Evolutionary conservation across 2,329 filamentous ascomycete genomes (phyloP), one percentile per base, ranked within the genome.

Genomic region (Phialocephala subalpina): DNA sequence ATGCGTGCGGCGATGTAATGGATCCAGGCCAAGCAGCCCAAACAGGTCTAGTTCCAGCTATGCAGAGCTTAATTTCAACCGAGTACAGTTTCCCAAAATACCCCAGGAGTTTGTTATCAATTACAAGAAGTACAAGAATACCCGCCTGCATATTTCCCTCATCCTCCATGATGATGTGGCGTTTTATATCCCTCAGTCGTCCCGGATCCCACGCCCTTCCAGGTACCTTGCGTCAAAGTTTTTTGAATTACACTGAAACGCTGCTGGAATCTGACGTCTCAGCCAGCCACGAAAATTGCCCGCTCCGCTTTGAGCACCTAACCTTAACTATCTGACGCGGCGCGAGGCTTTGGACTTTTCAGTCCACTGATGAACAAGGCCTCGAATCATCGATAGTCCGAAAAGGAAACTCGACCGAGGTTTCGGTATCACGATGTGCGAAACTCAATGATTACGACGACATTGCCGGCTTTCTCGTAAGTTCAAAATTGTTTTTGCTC

Each of bases 131-230:
- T 14, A 25, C 47, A 25, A 25, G 47, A 52, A 22, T 22, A 49
- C n/a, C 45, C 42, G 42, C n/a, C 45, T 53, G 49, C 49, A 53
- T 53, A 53, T 53, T 53, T 29, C 49, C 49, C 49, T 53, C 49
- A 53, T 5, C 27, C 25, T 53, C 20, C 18, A 18, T 9, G 20
- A 14, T 5, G 18, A 11, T n/a, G n/a, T n/a, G 18, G 8, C 4
- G 20, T 49, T 20, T 49, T 49, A 49, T 49, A 49, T 49, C 45
- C 45, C 45, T 49, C 45, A 49, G 7, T 11, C 18, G 45, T 49
- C 45, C 45, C 12, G 45, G 20, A 3, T 22, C 4, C 20, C 9
- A 33, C 9, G 18, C 6, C 49, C 14, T 12, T 53, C 29, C 25
- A 11, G 8, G 49, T 53, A 53, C 49, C 49, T 53, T 53, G 49